A percentile compares a stretch with the other conserved stretches of the same genome.
Evolutionary conservation across 805 yeast genomes (phyloP).

Genomic region (Schwanniomyces vanrijiae): DNA sequence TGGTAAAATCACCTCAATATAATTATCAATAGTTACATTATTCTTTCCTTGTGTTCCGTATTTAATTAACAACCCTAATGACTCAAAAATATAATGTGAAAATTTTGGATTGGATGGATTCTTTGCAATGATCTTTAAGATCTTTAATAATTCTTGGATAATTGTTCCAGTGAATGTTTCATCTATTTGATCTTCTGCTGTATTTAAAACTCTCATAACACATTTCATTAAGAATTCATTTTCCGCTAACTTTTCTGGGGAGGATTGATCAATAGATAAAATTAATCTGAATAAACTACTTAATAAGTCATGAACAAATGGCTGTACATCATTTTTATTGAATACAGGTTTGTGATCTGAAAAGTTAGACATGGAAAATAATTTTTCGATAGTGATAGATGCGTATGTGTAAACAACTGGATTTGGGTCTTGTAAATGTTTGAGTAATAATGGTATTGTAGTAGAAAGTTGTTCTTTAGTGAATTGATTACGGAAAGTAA

Average conservation of each 20-base stretch:
- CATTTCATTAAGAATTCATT: constrained; percentile 92
- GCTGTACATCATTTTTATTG: constrained; percentile 67
- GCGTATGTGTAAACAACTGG: constrained; percentile 92
- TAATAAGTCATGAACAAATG: constrained; percentile 59
- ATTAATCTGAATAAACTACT: constrained; percentile 68
- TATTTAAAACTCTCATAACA: constrained; percentile 75
- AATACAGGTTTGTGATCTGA: constrained; percentile 59
- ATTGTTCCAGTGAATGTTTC: constrained; percentile 43
- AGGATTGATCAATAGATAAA: constrained; percentile 40
- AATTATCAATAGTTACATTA: constrained; percentile 16
- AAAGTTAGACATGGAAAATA: constrained; percentile 71
- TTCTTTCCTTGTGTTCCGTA: constrained; percentile 33
- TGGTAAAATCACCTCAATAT: constrained; percentile 62
- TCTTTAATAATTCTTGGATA: constrained; percentile 65
- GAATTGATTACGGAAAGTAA: constrained; percentile 88
- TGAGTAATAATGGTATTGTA: constrained; percentile 75
- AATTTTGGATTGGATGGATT: constrained; percentile 97
- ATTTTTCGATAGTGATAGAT: constrained; percentile 88
- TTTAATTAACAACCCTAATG: constrained; percentile 74
- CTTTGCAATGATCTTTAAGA: constrained; percentile 68
- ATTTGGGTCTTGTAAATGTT: constrained; percentile 58
- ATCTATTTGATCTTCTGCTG: constrained; percentile 66
- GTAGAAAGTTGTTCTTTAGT: constrained; percentile 80
- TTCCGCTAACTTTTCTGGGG: constrained; percentile 92
- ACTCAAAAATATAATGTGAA: constrained; percentile 87